Conservation (phyloP, 805 yeast species). For the Lachancea meyersii region DNA sequence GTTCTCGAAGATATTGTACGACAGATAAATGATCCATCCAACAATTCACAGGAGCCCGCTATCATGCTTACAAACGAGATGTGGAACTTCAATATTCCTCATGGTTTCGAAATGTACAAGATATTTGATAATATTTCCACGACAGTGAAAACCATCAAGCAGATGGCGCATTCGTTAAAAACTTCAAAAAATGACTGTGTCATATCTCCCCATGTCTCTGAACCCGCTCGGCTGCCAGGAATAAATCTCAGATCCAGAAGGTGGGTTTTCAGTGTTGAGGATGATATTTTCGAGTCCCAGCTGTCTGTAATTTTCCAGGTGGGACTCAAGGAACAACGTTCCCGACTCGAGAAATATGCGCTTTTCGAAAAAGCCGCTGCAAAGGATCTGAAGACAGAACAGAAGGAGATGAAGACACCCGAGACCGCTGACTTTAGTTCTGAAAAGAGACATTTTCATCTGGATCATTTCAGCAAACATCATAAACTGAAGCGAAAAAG, state of each 20-base stretch:
- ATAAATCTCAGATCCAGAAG: slow-evolving; percentile 50
- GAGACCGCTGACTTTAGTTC: background rate
- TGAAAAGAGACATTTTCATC: background rate
- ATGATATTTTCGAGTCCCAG: slow-evolving; percentile 84
- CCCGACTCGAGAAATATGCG: slow-evolving; percentile 46
- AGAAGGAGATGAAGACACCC: slow-evolving; percentile 2
- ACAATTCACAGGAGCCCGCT: slow-evolving; percentile 28
- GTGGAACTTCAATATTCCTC: slow-evolving; percentile 58
- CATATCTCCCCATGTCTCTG: slow-evolving; percentile 36
- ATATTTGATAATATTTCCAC: slow-evolving; percentile 76
- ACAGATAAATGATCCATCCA: slow-evolving; percentile 15
- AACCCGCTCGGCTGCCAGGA: slow-evolving; percentile 48
- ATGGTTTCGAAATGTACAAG: slow-evolving; percentile 65
- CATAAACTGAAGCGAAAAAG: background rate
- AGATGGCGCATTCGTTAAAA: slow-evolving; percentile 46
- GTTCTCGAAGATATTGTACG: slow-evolving; percentile 30
- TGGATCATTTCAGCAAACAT: background rate
- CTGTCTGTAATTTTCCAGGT: slow-evolving; percentile 57
- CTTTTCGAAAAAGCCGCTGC: slow-evolving; percentile 34
- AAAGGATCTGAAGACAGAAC: slow-evolving; percentile 8
- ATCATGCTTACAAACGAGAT: slow-evolving; percentile 36
- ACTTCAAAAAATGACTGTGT: slow-evolving; percentile 35
- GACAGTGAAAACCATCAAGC: slow-evolving; percentile 57
- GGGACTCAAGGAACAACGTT: slow-evolving; percentile 60
- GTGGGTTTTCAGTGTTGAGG: slow-evolving; percentile 64